Evolutionary conservation across 768 basidiomycete genomes (phyloP), one percentile per base, ranked within the genome.

Genomic region (Favolaschia claudopus): DNA sequence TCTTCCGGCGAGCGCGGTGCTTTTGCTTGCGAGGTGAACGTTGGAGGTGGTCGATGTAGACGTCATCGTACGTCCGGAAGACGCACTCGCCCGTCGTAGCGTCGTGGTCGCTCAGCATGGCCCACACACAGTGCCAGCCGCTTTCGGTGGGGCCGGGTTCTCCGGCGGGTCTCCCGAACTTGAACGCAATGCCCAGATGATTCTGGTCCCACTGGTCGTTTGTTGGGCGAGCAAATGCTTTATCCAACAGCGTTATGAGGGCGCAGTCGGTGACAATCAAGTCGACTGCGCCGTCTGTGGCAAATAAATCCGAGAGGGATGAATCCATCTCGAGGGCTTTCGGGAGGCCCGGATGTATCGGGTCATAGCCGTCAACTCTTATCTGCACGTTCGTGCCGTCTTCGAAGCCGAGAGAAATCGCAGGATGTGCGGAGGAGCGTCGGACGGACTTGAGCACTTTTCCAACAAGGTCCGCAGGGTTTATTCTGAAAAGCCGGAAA

Each of bases 101-200:
- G 66, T 85, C 80, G 57, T 80, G 76, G 60, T 88, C 86, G 22
- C 79, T 75, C 58, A 87, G 76, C 25, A 78, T 79, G n/a, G 85
- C 86, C 85, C 84, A 89, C 32, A 89, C 79, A 70, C 85, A 87
- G 56, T 86, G 84, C 87, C 87, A 89, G 10, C 72, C 66, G 20
- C n/a, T n/a, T n/a, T n/a, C n/a, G n/a, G n/a, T n/a, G n/a, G n/a
- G 67, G 55, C 31, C 28, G 33, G 33, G 15, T 19, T 52, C 56
- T 25, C 28, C 36, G 49, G 8, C 25, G 15, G 9, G 38, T 77
- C 72, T 69, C 77, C 80, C 69, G 58, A 86, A 86, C 62, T 85
- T 86, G 72, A 88, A 73, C 20, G 83, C 86, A 20, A 88, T 72
- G 22, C 63, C 80, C 24, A 76, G 71, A 65, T 84, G 82, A 25